Base-by-base conservation (phyloP, 257 asterid genomes). In the Petunia axillaris region DNA sequence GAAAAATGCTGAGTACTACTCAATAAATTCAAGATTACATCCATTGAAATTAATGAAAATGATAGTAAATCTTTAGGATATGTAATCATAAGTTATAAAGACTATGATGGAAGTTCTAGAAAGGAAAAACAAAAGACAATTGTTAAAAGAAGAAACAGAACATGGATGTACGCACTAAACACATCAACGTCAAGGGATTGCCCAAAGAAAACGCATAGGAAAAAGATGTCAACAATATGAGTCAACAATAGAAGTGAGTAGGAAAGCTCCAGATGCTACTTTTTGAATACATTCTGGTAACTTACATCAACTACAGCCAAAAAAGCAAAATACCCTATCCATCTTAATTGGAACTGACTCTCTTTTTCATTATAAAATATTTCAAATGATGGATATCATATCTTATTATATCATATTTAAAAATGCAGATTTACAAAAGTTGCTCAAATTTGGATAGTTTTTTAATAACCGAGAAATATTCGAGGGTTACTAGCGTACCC, bases 21-120 rank as follows among this genome's bases (percentile, higher is more conserved):
- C 25, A 41, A 62, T 2, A 62, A 9, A 6, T 15, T 41, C 35
- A 41, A n/a, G 39, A 67, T 43, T 41, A 25, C 4, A 41, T n/a
- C 54, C 54, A n/a, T 15, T 1, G 53, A 66, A 66, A 40, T 41
- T 39, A 65, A 65, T 39, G 75, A 15, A 66, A 66, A 41, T 43
- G 8, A 43, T 38, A 25, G 25, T 25, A 43, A 6, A 41, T 66
- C 15, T 67, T 41, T 37, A 67, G 13, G 54, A 41, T 15, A 41
- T 38, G n/a, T n/a, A n/a, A n/a, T n/a, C n/a, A n/a, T n/a, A 67
- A 67, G n/a, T 67, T 54, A 15, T 67, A 67, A 67, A 41, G 52
- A 40, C 53, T 1, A 3, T 7, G 52, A 65, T 65, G 74, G 35
- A 40, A 65, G 74, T 40, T 65, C 13, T 40, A 65, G 74, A 65